These are phyloP conservation scores for Phanerochaete sordida DNA, from an alignment of 768 basidiomycete genomes.

Conservation along the genomic window DNA sequence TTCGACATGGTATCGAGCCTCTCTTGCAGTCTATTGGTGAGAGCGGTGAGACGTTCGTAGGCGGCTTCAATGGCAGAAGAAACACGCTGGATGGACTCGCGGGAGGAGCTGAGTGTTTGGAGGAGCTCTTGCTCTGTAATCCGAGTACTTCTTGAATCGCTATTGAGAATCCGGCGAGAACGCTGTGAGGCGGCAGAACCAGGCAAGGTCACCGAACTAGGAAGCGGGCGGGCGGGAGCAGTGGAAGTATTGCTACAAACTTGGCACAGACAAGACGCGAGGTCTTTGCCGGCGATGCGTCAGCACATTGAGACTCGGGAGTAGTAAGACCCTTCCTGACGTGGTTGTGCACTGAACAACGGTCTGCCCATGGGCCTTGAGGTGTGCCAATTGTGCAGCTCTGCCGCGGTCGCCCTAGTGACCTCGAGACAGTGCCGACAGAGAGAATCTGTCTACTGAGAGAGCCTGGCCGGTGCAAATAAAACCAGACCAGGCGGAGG, in stretches of 20 bases:
- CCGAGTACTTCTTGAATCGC: not conserved
- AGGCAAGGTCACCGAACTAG: not conserved
- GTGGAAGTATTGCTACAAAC: not conserved
- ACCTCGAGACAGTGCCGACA: not conserved
- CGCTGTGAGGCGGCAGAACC: not conserved
- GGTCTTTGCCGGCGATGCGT: not conserved
- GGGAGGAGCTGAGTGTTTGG: conserved; percentile 8
- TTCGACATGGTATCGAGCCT: conserved; percentile 5
- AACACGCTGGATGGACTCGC: conserved; percentile 12
- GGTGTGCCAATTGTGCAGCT: conserved; percentile 1
- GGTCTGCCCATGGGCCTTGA: conserved; percentile 17
- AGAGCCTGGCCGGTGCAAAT: not conserved
- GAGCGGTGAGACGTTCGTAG: conserved; percentile 10
- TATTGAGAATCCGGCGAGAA: not conserved
- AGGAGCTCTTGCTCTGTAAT: not conserved
- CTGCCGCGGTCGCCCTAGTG: conserved; percentile 1
- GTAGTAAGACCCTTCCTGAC: conserved; percentile 7
- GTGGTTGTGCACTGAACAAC: conserved; percentile 9
- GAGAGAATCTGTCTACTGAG: not conserved
- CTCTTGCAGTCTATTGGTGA: conserved; percentile 1
- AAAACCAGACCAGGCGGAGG: not conserved
- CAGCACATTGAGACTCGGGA: not conserved
- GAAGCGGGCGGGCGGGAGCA: not conserved
- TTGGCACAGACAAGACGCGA: conserved; percentile 1
- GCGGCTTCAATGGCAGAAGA: conserved; percentile 13